Evolutionary conservation across 2,329 filamentous ascomycete genomes (phyloP).

Genomic region (Malbranchea cinnamomea): DNA sequence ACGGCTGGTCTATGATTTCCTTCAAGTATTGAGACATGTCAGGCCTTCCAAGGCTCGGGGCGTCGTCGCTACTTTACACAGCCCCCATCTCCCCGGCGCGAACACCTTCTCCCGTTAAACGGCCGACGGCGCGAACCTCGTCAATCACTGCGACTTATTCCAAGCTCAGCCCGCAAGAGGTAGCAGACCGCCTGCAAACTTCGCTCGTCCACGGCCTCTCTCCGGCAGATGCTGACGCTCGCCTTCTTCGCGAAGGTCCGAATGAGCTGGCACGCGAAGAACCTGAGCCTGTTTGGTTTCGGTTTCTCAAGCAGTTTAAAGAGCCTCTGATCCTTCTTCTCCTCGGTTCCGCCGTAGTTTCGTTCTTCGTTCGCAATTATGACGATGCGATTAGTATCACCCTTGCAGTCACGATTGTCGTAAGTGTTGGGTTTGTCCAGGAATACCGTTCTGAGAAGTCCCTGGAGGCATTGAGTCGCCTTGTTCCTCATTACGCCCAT

Average conservation of each 20-base stretch:
- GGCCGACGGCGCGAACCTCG: conserved; percentile 7
- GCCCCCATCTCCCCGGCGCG: conserved; percentile 16
- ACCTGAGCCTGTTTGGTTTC: conserved; percentile 85
- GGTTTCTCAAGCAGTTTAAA: conserved; percentile 92
- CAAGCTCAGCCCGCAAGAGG: conserved; percentile 60
- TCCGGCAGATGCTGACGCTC: conserved; percentile 62
- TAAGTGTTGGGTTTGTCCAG: conserved; percentile 89
- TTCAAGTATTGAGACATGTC: conserved; percentile 43
- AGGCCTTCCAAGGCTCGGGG: conserved; percentile 43
- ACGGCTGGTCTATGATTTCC: conserved; percentile 2
- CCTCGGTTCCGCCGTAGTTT: conserved; percentile 73
- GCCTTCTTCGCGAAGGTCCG: conserved; percentile 66
- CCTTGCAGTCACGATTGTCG: conserved; percentile 90
- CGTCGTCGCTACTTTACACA: conserved; percentile 44
- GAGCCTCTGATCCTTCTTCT: conserved; percentile 90
- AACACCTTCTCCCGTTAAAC: conserved; percentile 10
- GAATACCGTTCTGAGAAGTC: conserved; percentile 97
- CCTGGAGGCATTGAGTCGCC: conserved; percentile 79
- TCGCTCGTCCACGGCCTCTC: conserved; percentile 73
- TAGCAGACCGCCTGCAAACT: conserved; percentile 61
- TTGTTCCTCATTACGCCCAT: conserved; percentile 92
- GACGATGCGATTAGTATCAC: conserved; percentile 95
- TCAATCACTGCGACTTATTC: conserved; percentile 38
- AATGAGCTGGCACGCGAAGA: conserved; percentile 93
- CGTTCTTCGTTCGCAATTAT: conserved; percentile 78